These are phyloP conservation scores for Lolium multiflorum DNA, from an alignment of 176 grass and related monocot genomes.

Conservation along the genomic window DNA sequence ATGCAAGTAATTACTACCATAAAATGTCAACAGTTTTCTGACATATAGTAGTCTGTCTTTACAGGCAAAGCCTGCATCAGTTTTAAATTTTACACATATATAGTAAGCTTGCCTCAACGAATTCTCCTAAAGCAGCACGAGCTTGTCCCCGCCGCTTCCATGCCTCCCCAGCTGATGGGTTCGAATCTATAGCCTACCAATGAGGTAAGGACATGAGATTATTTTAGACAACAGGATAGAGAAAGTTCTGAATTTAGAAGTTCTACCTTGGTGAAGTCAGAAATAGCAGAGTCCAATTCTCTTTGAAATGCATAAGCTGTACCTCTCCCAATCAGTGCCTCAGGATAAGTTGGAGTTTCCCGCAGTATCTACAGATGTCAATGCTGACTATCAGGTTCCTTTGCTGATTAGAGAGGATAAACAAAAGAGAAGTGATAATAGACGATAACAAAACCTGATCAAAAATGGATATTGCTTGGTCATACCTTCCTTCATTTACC, in stretches of 20 bases:
- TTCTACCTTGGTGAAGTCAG: constrained; percentile 91
- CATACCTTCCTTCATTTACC: constrained; percentile 99
- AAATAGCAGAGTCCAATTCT: constrained; percentile 95
- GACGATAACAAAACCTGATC: constrained; percentile 78
- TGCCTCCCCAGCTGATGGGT: constrained; percentile 88
- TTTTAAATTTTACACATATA: constrained; percentile 40
- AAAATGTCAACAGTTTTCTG: not conserved
- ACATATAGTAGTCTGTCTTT: not conserved
- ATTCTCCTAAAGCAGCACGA: constrained; percentile 97
- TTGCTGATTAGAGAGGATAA: constrained; percentile 38
- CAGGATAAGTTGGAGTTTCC: constrained; percentile 94
- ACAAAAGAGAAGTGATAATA: constrained; percentile 23
- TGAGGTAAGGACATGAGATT: constrained; percentile 26
- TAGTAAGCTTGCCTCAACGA: constrained; percentile 59
- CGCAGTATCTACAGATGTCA: constrained; percentile 72
- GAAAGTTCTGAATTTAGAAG: constrained; percentile 23
- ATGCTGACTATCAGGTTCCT: constrained; percentile 26
- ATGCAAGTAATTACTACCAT: not conserved
- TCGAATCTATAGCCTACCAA: constrained; percentile 88
- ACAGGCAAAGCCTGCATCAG: not conserved
- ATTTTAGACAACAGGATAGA: constrained; percentile 26
- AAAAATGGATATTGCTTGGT: constrained; percentile 96
- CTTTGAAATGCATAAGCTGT: constrained; percentile 99
- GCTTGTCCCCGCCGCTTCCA: constrained; percentile 98
- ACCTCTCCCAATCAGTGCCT: constrained; percentile 98